Evolutionary conservation across 495 filamentous ascomycete genomes (phyloP), one percentile per base, ranked within the genome.

Genomic region (Neurospora sp.): DNA sequence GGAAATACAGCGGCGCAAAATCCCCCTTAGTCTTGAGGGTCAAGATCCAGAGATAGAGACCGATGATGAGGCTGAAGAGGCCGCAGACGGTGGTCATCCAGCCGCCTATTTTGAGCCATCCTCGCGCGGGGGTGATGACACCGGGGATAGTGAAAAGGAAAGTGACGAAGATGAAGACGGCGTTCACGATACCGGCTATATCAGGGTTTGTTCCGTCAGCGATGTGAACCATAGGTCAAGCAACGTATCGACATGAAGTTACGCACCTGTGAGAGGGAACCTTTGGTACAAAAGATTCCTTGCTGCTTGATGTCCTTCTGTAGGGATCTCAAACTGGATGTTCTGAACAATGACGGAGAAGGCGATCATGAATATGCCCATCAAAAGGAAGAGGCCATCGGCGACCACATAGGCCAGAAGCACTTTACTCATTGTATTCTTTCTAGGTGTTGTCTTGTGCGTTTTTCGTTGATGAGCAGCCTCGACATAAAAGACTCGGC

Each of bases 1-100:
- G 71, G 8, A 77, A 81, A 87, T 90, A 94, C 62, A 90, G 81
- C 0, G 77, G 76, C 48, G 78, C 78, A 74, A 92, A 85, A 45
- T 88, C 87, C 5, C 83, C 81, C 74, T 89, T 85, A 37, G 89
- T 90, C 77, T 84, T 86, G 72, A 94, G 84, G 4, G 92, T 94
- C 71, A 87, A 79, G 74, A 92, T 86, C 92, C 92, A 94, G 71
- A 93, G 81, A 42, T 85, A 83, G 70, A 94, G 78, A 31, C 92
- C 92, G 7, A 93, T 79, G 69, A 86, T 77, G 76, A 93, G 81
- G 37, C 88, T 92, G 80, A 91, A 92, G 39, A 89, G 59, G 11
- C 84, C 85, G 81, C 87, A 90, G 70, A 89, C 75, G 38, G 89
- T 84, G 6, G 90, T 82, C 75, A 92, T 80, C 82, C 85, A 90